These are phyloP conservation scores for Bjerkandera adusta DNA, from an alignment of 1,284 basidiomycete species.

Conservation along the genomic window DNA sequence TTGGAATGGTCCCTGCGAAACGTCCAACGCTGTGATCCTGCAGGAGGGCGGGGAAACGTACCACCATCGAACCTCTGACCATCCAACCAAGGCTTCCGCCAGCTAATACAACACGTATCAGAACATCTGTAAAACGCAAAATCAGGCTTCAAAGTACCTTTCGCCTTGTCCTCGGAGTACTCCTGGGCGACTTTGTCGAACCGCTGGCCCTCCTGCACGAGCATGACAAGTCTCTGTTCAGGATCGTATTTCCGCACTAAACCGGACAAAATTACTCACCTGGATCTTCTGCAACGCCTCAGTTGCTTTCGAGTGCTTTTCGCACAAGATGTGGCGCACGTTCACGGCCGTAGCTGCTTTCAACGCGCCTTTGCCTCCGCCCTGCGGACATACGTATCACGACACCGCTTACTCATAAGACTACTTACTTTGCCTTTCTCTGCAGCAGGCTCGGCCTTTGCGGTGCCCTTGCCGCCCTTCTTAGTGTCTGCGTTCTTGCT, in stretches of 20 bases:
- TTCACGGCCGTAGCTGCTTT: conserved; percentile 80
- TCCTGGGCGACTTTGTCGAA: conserved; percentile 87
- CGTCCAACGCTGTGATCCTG: neutral
- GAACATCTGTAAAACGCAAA: neutral
- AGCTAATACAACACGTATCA: conserved; percentile 39
- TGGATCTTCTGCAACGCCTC: conserved; percentile 79
- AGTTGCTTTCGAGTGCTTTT: conserved; percentile 75
- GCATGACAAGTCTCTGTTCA: conserved; percentile 1
- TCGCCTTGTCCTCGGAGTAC: conserved; percentile 87
- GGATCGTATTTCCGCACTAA: neutral
- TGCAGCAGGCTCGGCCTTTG: conserved; percentile 32
- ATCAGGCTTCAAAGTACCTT: conserved; percentile 44
- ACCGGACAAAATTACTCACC: conserved; percentile 37
- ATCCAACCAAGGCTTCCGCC: conserved; percentile 86
- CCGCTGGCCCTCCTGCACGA: conserved; percentile 60
- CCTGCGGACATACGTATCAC: neutral
- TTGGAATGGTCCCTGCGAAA: conserved; percentile 55
- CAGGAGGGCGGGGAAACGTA: conserved; percentile 25
- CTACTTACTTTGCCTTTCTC: conserved; percentile 27
- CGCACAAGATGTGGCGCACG: conserved; percentile 83
- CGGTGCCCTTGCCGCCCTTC: conserved; percentile 36
- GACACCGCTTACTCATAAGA: neutral
- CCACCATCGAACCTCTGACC: conserved; percentile 78
- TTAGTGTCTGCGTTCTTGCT: conserved; percentile 36
- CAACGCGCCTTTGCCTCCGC: conserved; percentile 53